A percentile compares a stretch with the other conserved stretches of the same genome.
phyloP scores from a whole-genome alignment of 352 stramenopile species.

The Phytophthora sojae region DNA sequence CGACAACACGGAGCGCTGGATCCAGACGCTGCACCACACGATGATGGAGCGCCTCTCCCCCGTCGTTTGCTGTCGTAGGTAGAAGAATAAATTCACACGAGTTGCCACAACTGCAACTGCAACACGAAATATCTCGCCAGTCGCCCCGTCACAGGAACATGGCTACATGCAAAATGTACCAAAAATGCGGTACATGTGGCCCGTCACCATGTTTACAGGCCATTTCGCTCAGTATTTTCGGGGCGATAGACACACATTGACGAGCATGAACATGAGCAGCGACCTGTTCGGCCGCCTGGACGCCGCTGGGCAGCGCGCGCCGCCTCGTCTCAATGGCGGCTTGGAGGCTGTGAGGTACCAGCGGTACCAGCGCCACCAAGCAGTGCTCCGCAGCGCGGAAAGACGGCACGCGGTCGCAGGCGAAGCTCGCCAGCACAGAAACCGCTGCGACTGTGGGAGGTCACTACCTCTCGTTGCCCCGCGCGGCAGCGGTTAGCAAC shows the following conservation, averaged over 20 bases:
- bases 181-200: conserved; percentile 12
- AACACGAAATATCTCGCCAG: neutral
- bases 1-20: conserved; percentile 46
- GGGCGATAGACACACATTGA: neutral
- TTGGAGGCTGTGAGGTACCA: no score
- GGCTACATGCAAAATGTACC: conserved; percentile 8
- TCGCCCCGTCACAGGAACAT: neutral
- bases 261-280: conserved; percentile 9
- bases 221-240: conserved; percentile 8
- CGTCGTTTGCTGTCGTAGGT: conserved; percentile 36
- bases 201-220: conserved; percentile 27
- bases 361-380: no score
- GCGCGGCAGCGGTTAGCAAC: no score
- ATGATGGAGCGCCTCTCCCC: conserved; percentile 42
- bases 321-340: neutral
- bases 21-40: conserved; percentile 42
- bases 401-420: no score
- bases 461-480: no score
- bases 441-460: no score
- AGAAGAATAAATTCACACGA: neutral
- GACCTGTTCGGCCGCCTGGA: conserved; percentile 7
- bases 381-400: no score
- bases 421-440: no score
- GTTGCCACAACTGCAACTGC: neutral
- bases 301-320: neutral